Conservation (phyloP, 495 filamentous ascomycete species). For the Acidiella bohemica region DNA sequence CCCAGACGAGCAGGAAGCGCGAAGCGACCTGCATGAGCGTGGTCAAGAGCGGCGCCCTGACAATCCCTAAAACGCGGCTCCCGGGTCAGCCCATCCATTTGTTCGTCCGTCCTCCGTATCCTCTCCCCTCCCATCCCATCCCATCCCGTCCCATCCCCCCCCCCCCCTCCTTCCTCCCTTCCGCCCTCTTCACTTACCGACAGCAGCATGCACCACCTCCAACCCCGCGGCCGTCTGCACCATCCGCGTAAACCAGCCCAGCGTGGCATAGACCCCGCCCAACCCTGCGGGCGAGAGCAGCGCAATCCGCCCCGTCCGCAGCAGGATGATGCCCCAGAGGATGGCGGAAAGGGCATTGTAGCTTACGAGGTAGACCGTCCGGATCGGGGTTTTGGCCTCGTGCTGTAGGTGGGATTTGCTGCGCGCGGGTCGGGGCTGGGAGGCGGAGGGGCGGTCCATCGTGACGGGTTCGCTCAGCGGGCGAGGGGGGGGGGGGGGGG, state of each 20-base stretch:
- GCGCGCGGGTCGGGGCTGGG: slow-evolving; percentile 6
- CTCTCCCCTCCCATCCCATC: too few species aligned
- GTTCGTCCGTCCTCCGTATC: too few species aligned
- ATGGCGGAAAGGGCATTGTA: slow-evolving; percentile 70
- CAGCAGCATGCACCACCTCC: slow-evolving; percentile 66
- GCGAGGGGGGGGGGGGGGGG: too few species aligned
- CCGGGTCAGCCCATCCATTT: too few species aligned
- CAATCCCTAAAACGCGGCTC: slow-evolving; percentile 50
- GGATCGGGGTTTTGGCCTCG: slow-evolving; percentile 1
- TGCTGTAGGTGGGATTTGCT: not conserved
- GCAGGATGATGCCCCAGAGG: slow-evolving; percentile 62
- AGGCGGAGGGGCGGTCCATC: too few species aligned
- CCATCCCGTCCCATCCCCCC: too few species aligned
- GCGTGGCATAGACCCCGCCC: too few species aligned
- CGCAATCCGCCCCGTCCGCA: slow-evolving; percentile 40
- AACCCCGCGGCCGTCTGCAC: slow-evolving; percentile 72
- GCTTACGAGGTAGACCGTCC: slow-evolving; percentile 49
- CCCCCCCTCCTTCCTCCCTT: too few species aligned
- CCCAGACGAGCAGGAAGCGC: slow-evolving; percentile 76
- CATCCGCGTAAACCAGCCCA: slow-evolving; percentile 53
- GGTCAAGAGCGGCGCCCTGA: slow-evolving; percentile 71
- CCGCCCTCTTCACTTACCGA: too few species aligned
- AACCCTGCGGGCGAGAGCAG: too few species aligned
- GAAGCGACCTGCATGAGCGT: slow-evolving; percentile 78
- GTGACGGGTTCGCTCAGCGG: too few species aligned